Base-by-base conservation (phyloP, 2,329 filamentous ascomycete species). In the Aspergillus eucalypticola region DNA sequence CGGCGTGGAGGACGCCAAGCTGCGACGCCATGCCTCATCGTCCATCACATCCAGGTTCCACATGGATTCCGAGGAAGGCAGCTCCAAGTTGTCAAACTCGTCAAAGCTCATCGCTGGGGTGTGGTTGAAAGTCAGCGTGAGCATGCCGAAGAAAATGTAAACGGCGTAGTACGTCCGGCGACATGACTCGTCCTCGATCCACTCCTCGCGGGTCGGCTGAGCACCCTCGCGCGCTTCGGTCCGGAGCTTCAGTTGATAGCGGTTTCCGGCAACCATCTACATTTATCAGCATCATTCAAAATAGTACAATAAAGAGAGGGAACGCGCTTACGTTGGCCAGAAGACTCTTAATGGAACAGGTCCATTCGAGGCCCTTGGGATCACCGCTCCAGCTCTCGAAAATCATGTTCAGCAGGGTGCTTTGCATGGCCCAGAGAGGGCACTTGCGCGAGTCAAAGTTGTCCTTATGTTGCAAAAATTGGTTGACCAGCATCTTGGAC, bases 321-420 rank as follows among this genome's bases (percentile, higher is more conserved):
- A 19, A 15, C n/a, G 11, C 6, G 51, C 60, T 55, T 41, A 62
- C 60, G 79, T 98, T 98, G 67, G 94, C 94, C 53, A 99, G 86
- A 41, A 98, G 84, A 82, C 92, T 96, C 85, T 98, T 98, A 79
- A 99, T 98, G 2, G 95, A 98, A 77, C 94, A 98, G 38, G 95
- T 93, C 95, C 95, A 99, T 77, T 99, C 95, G 2, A 99, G 84
- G 39, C 95, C 95, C 78, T 97, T 98, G 38, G 95, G 90, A 72
- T 98, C 95, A 70, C 95, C 95, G 75, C 95, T 98, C 95, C 95
- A 99, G 82, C 93, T 98, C 58, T 95, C 92, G 75, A 99, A 98
- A 66, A 97, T 89, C 95, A 98, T 98, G 82, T 99, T 99, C 60
- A 99, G 83, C 56, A 99, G 82, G 3, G 93, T 96, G 75, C 91